Percentiles rank a stretch among this genome's conserved stretches.
Conservation (phyloP, 257 asterid species). For the Paulownia fortunei region DNA sequence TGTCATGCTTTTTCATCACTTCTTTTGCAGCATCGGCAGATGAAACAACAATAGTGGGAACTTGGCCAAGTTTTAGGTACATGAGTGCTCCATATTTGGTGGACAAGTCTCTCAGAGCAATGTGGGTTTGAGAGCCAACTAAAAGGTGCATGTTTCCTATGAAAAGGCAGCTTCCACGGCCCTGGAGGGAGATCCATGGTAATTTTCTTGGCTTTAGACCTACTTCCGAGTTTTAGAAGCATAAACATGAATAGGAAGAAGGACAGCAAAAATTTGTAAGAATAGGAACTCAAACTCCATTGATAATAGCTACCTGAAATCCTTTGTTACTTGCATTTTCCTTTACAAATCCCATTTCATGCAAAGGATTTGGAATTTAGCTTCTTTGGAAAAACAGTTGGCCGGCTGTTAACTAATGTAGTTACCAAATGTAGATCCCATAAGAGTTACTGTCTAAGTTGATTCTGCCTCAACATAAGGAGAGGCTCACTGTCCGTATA, state of each 20-base stretch:
- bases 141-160: slow-evolving; percentile 41
- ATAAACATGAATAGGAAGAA: neutral
- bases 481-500: too few relatives aligned
- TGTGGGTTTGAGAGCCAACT: slow-evolving; percentile 14
- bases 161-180: slow-evolving; percentile 33
- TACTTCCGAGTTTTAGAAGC: slow-evolving; percentile 4
- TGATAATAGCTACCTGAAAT: too few relatives aligned
- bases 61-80: slow-evolving; percentile 39
- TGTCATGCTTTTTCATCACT: slow-evolving; percentile 42
- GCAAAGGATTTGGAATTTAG: too few relatives aligned
- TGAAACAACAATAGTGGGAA: slow-evolving; percentile 36
- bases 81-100: slow-evolving; percentile 37
- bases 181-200: slow-evolving; percentile 33
- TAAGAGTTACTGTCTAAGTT: too few relatives aligned
- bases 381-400: too few relatives aligned
- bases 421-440: too few relatives aligned
- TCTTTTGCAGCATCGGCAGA: slow-evolving; percentile 34
- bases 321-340: too few relatives aligned
- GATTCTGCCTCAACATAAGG: too few relatives aligned
- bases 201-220: neutral
- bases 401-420: too few relatives aligned
- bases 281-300: neutral
- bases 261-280: too few relatives aligned
- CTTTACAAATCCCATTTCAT: too few relatives aligned
- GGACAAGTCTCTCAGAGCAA: neutral